Evolutionary conservation across 306 rosid genomes (phyloP).

Genomic region (Cucurbita maxima): DNA sequence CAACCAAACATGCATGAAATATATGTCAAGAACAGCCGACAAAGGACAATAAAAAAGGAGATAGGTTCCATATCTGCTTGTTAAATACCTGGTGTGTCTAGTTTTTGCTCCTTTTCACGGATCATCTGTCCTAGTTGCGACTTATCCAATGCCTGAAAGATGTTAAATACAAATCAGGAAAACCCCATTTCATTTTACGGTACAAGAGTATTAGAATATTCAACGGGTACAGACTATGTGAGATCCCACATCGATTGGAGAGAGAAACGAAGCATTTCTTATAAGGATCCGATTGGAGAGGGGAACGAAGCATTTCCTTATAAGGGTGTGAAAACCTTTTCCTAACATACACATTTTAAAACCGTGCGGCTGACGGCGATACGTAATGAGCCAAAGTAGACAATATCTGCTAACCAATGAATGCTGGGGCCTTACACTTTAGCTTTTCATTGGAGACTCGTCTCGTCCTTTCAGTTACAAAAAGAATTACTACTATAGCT

Average conservation of each 20-base stretch:
- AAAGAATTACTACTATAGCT: not conserved
- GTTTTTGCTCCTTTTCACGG: constrained; percentile 51
- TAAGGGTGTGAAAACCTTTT: too few species aligned
- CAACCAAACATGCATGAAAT: not conserved
- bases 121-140: constrained; percentile 72
- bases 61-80: not conserved
- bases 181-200: not conserved
- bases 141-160: constrained; percentile 67
- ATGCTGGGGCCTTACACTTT: not conserved
- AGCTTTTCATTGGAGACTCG: not conserved
- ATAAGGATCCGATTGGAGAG: too few species aligned
- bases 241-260: too few species aligned
- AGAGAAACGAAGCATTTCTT: too few species aligned
- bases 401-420: not conserved
- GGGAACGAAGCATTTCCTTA: too few species aligned
- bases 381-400: too few species aligned
- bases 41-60: not conserved
- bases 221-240: not conserved
- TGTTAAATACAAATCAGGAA: constrained; percentile 3
- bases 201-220: not conserved
- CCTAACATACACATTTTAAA: too few species aligned
- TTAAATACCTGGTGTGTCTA: constrained; percentile 60
- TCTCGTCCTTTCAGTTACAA: not conserved
- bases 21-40: not conserved
- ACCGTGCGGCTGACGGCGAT: too few species aligned